Evolutionary conservation across 2,329 filamentous ascomycete genomes (phyloP).

Genomic region (Lasiodiplodia sp.): DNA sequence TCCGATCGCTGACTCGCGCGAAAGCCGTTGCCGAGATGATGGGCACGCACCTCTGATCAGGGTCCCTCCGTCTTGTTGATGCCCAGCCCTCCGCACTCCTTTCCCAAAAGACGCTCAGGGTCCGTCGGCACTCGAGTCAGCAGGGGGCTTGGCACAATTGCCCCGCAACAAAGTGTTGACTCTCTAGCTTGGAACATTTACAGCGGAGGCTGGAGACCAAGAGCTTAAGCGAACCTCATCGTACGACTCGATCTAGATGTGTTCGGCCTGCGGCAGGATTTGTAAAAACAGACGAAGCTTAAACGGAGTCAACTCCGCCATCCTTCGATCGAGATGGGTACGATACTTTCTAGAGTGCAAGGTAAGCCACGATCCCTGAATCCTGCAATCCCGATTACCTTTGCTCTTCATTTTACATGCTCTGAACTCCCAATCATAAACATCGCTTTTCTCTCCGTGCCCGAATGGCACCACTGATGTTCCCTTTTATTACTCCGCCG

Average conservation of each 20-base stretch:
- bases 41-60: background rate
- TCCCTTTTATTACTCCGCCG: too few relatives aligned
- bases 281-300: background rate
- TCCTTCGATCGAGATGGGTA: background rate
- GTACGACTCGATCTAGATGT: background rate
- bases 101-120: background rate
- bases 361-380: too few relatives aligned
- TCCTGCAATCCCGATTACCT: too few relatives aligned
- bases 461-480: too few relatives aligned
- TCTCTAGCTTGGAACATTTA: background rate
- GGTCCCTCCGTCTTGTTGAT: constrained; percentile 9
- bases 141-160: background rate
- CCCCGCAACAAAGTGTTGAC: background rate
- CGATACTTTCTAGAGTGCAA: too few relatives aligned
- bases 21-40: constrained; percentile 17
- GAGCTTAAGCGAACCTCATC: constrained; percentile 11
- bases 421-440: too few relatives aligned
- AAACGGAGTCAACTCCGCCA: background rate
- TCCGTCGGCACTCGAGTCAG: background rate
- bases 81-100: constrained; percentile 1
- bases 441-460: too few relatives aligned
- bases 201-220: background rate
- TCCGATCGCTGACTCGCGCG: constrained; percentile 1
- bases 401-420: too few relatives aligned
- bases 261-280: background rate